These are phyloP conservation scores for Wickerhamomyces ciferrii DNA, from an alignment of 805 yeast genomes.

Conservation along the genomic window DNA sequence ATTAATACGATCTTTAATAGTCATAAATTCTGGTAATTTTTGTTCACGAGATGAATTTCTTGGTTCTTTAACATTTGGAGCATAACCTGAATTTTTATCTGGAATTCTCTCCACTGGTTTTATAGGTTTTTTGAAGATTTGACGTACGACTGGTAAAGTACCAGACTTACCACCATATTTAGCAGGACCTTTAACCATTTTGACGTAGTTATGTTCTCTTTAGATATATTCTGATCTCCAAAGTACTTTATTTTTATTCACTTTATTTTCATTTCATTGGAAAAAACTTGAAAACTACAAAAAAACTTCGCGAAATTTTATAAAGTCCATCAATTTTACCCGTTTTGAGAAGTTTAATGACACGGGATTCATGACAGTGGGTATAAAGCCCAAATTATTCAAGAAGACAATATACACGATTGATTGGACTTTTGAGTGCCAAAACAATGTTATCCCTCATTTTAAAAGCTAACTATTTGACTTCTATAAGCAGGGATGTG, in stretches of 20 bases:
- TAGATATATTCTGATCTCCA: neutral
- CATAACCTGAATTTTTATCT: slow-evolving; percentile 59
- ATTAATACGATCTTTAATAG: slow-evolving; percentile 56
- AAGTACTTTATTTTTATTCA: neutral
- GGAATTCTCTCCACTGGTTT: slow-evolving; percentile 35
- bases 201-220: neutral
- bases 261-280: neutral
- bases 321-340: neutral
- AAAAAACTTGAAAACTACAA: neutral
- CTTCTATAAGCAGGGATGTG: no score
- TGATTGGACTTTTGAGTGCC: no score
- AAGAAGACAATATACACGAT: no score
- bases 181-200: slow-evolving; percentile 43
- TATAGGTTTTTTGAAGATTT: slow-evolving; percentile 62
- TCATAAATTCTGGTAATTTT: slow-evolving; percentile 42
- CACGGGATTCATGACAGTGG: no score
- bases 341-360: neutral
- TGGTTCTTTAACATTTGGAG: slow-evolving; percentile 66
- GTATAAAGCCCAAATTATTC: no score
- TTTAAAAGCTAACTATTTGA: no score
- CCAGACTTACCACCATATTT: slow-evolving; percentile 65
- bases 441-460: no score
- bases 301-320: neutral
- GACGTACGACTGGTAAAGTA: slow-evolving; percentile 71
- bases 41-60: slow-evolving; percentile 54